phyloP scores from a whole-genome alignment of 2,329 filamentous ascomycete species.

The Scedosporium aurantiacum region DNA sequence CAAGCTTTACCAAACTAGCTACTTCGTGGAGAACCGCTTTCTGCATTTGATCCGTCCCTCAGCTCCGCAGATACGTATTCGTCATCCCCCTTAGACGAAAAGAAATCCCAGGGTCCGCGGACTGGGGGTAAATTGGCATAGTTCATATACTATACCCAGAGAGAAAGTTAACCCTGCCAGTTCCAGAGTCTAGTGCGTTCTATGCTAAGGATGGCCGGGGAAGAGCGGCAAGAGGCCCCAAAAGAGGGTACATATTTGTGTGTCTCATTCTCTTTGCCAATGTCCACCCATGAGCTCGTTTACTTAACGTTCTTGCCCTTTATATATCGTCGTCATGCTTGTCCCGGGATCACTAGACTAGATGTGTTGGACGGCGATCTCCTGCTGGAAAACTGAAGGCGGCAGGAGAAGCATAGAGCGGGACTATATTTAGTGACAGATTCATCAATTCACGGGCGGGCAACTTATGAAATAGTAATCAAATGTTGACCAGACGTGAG shows the following conservation, averaged over 20 bases:
- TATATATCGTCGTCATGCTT: not conserved
- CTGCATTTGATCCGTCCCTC: not conserved
- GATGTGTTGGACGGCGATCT: not conserved
- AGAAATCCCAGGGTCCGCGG: not conserved
- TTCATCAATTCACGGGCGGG: not conserved
- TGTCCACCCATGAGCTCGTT: not conserved
- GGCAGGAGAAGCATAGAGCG: not conserved
- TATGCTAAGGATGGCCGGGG: not conserved
- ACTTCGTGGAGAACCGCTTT: not conserved
- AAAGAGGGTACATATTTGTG: not conserved
- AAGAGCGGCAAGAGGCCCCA: not conserved
- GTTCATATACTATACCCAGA: not conserved
- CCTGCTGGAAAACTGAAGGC: not conserved
- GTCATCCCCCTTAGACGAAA: not conserved
- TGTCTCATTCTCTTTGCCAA: not conserved
- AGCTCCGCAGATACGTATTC: not conserved
- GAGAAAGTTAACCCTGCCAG: not conserved
- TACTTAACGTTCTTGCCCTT: not conserved
- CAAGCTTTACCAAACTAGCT: not conserved
- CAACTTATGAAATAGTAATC: not conserved
- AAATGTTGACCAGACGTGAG: not conserved
- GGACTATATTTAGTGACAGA: not conserved
- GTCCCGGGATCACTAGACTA: not conserved
- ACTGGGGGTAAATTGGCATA: not conserved
- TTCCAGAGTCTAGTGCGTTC: not conserved